A percentile compares a stretch with the other conserved stretches of the same genome.
Evolutionary conservation across 495 filamentous ascomycete species (phyloP).

Genomic region (Podospora pseudopauciseta): DNA sequence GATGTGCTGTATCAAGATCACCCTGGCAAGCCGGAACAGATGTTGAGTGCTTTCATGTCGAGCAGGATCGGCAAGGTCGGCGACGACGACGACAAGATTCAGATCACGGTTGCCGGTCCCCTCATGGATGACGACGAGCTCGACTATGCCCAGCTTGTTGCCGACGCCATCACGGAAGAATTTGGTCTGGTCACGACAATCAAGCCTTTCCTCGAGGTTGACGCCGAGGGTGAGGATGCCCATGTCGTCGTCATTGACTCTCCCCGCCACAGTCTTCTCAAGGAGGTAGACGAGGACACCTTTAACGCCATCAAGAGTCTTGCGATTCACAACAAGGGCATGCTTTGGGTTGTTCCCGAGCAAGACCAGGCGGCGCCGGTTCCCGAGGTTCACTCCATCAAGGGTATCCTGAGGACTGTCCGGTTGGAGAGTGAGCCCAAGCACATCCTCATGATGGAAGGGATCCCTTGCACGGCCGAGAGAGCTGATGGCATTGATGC

Average conservation of each 20-base stretch:
- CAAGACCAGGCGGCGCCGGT: not conserved
- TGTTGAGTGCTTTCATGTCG: conserved; percentile 1
- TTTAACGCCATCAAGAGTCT: not conserved
- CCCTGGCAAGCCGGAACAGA: conserved; percentile 1
- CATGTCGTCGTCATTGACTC: not conserved
- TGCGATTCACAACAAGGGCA: not conserved
- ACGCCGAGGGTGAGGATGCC: not conserved
- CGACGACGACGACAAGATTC: not conserved
- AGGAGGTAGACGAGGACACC: not conserved
- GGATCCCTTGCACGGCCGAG: not conserved
- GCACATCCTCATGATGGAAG: not conserved
- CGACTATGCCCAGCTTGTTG: not conserved
- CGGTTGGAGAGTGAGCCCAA: conserved; percentile 1
- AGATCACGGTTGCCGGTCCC: not conserved
- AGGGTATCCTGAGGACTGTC: not conserved
- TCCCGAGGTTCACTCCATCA: not conserved
- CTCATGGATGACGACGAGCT: conserved; percentile 2
- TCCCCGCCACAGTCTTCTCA: not conserved
- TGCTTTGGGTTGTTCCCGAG: not conserved
- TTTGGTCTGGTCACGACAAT: not conserved
- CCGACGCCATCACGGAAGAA: not conserved
- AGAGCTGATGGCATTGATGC: not conserved
- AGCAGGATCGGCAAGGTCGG: not conserved
- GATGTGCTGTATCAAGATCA: conserved; percentile 1
- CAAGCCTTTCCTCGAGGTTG: not conserved